Conservation (phyloP, 1,139 yeast genomes). For the Yarrowia galli region DNA sequence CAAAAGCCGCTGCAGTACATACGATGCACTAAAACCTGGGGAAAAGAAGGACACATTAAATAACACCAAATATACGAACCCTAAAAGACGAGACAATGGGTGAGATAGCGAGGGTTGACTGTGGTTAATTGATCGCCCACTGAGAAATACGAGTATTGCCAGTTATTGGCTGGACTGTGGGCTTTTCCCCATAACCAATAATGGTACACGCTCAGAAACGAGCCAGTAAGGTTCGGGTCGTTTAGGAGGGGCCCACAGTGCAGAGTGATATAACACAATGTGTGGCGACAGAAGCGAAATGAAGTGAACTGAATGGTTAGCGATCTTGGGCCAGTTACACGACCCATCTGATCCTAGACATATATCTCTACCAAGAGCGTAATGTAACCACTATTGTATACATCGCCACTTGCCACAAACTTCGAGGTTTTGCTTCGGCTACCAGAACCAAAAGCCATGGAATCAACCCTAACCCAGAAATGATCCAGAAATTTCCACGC, state of each 20-base stretch:
- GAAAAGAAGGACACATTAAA: background rate
- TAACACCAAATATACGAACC: background rate
- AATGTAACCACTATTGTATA: too few relatives aligned
- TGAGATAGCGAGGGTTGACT: too few relatives aligned
- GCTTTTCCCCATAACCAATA: background rate
- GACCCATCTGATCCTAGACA: too few relatives aligned
- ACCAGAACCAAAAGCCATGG: background rate
- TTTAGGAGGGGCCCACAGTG: conserved; percentile 9
- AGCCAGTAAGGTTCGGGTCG: conserved; percentile 8
- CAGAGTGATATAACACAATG: too few relatives aligned
- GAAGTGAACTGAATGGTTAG: too few relatives aligned
- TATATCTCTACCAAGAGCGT: too few relatives aligned
- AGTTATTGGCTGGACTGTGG: background rate
- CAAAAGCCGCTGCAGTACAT: conserved; percentile 29
- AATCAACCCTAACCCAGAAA: conserved; percentile 23
- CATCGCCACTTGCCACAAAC: background rate
- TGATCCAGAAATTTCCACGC: conserved; percentile 38
- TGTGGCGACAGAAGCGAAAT: too few relatives aligned
- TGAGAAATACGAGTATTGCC: too few relatives aligned
- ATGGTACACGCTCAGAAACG: background rate
- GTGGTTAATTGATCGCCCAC: too few relatives aligned
- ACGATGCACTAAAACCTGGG: conserved; percentile 17
- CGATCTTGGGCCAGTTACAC: too few relatives aligned
- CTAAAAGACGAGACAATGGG: background rate
- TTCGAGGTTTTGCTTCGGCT: background rate